Base-by-base conservation (phyloP, 2,329 filamentous ascomycete genomes). In the Aspergillus sp. region DNA sequence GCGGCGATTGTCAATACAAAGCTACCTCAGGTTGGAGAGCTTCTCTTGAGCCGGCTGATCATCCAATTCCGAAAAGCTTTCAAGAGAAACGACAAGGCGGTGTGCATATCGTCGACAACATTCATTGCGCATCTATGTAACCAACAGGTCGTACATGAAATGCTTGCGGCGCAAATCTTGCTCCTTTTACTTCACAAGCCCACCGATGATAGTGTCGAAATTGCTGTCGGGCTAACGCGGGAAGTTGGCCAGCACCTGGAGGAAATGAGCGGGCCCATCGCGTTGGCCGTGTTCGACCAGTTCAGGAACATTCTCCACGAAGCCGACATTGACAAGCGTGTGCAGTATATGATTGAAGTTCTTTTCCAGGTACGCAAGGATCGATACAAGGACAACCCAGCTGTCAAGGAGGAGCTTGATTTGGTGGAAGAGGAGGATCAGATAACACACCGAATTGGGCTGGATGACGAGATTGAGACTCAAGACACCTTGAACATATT, bases 291-390 rank as follows among this genome's bases (percentile, higher is more conserved):
- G 7, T 99, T 96, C 70, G 95, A 99, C 70, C 93, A 96, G 74
- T 96, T 99, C 80, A 83, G 95, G 66, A 93, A 89, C 67, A 97
- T 98, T 62, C 80, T 99, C 8, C 93, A 99, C 78, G 95, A 99
- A 75, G 92, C 92, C 45, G 93, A 95, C 70, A 96, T 99, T 73
- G 93, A 98, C 72, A 97, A 96, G 81, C 85, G 95, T 63, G 93
- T 93, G n/a, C 95, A 99, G 77, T 99, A 98, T 77, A 96, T 96
- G 90, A 93, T 99, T 57, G 95, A 99, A 74, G 95, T 98, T 5
- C 79, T 99, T 44, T 99, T 99, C 73, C 93, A 99, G 77, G 89
- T 97, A 56, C 86, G 95, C 62, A 96, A 97, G 76, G 93, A 98
- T 77, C 89, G 89, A 68, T 99, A 96, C 81, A 96, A 96, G 79